Evolutionary conservation across 768 basidiomycete genomes (phyloP).

Genomic region (Xerocomellus intermedius): DNA sequence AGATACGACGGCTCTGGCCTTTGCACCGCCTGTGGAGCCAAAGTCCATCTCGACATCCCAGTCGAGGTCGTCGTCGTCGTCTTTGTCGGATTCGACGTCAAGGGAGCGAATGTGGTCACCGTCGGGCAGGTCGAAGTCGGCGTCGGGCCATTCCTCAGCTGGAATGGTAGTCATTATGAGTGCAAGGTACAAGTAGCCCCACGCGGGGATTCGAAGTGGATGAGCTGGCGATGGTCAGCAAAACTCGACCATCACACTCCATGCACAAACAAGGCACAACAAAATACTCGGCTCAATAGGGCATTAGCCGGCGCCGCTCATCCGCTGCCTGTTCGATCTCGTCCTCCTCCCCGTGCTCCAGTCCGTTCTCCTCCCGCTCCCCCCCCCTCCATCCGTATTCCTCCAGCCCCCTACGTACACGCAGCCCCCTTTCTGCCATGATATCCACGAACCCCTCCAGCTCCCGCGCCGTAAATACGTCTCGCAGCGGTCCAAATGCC

Average conservation of each 20-base stretch:
- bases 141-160: conserved; percentile 84
- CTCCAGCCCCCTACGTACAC: conserved; percentile 61
- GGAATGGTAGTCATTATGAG: conserved; percentile 55
- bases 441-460: conserved; percentile 61
- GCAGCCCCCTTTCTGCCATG: conserved; percentile 75
- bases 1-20: conserved; percentile 39
- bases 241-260: neutral
- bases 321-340: neutral
- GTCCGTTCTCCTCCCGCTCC: conserved; percentile 25
- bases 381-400: conserved; percentile 30
- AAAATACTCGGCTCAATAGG: neutral
- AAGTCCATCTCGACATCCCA: conserved; percentile 82
- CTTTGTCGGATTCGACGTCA: conserved; percentile 59
- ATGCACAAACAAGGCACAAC: conserved; percentile 23
- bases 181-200: neutral
- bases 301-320: neutral
- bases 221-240: neutral
- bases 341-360: conserved; percentile 63
- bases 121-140: conserved; percentile 84
- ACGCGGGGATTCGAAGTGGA: neutral
- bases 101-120: conserved; percentile 63
- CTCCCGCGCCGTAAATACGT: conserved; percentile 59
- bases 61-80: conserved; percentile 65
- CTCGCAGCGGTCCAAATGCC: conserved; percentile 70
- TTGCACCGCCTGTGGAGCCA: conserved; percentile 54